Evolutionary conservation across 2,329 filamentous ascomycete species (phyloP).

Genomic region (Aureobasidium namibiae): DNA sequence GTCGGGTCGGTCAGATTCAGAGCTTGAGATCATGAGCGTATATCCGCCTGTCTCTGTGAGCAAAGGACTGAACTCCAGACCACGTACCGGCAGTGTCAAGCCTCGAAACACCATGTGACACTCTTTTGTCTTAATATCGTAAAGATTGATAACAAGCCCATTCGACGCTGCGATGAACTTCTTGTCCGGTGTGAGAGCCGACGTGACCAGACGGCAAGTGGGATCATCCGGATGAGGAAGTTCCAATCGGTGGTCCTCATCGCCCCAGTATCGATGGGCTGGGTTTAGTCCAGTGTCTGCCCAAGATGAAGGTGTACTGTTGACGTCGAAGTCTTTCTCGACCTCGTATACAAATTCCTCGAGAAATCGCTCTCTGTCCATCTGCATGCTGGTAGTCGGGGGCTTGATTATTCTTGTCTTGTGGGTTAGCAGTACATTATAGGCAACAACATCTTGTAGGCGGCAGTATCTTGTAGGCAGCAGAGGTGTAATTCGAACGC

Average conservation of each 20-base stretch:
- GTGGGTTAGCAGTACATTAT: too few species aligned
- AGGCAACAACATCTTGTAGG: too few species aligned
- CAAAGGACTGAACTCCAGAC: neutral
- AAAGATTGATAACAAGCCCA: neutral
- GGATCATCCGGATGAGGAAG: neutral
- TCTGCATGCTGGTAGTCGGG: too few species aligned
- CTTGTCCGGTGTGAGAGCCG: neutral
- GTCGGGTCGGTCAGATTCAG: neutral
- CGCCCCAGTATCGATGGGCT: neutral
- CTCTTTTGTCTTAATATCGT: neutral
- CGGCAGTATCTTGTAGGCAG: neutral
- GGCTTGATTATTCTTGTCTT: too few species aligned
- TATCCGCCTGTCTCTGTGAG: neutral
- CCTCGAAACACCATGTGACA: neutral
- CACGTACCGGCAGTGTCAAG: neutral
- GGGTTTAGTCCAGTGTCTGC: too few species aligned
- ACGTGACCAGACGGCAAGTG: neutral
- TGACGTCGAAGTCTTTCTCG: too few species aligned
- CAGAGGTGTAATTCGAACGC: neutral
- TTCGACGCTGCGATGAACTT: neutral
- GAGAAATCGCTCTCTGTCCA: too few species aligned
- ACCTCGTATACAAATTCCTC: too few species aligned
- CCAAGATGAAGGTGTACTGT: too few species aligned
- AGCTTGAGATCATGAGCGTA: neutral
- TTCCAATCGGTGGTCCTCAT: neutral